A percentile compares a stretch with the other conserved stretches of the same genome.
phyloP scores from a whole-genome alignment of 2,329 filamentous ascomycete genomes.

The Hyphodiscus sp. region DNA sequence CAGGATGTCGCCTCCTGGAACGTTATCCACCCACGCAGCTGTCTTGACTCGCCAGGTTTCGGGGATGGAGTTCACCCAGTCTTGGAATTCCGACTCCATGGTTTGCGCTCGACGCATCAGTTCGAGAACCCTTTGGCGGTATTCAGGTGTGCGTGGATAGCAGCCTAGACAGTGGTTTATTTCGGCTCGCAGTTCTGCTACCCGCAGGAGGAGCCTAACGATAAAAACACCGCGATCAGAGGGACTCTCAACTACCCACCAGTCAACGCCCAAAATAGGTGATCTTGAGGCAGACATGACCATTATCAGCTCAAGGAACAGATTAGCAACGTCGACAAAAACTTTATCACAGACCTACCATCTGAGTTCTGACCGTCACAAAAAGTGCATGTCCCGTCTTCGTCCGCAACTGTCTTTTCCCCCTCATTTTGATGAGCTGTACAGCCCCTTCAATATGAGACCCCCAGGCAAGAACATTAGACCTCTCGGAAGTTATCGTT shows the following conservation, averaged over 20 bases:
- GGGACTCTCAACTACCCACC: slow-evolving; percentile 51
- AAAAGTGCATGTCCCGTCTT: slow-evolving; percentile 50
- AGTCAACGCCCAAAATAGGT: slow-evolving; percentile 48
- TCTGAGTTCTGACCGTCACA: slow-evolving; percentile 53
- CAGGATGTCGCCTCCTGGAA: slow-evolving; percentile 45
- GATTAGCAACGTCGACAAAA: slow-evolving; percentile 42
- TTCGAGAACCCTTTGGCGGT: slow-evolving; percentile 43
- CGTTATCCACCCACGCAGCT: slow-evolving; percentile 50
- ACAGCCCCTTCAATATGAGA: slow-evolving; percentile 60
- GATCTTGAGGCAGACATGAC: slow-evolving; percentile 46
- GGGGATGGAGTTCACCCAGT: slow-evolving; percentile 46
- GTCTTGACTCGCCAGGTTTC: slow-evolving; percentile 45
- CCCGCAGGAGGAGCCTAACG: slow-evolving; percentile 42
- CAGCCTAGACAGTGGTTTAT: slow-evolving; percentile 44
- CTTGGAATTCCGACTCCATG: slow-evolving; percentile 45
- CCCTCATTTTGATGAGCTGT: slow-evolving; percentile 51
- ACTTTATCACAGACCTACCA: slow-evolving; percentile 36
- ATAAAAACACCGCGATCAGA: slow-evolving; percentile 40
- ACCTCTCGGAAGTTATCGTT: slow-evolving; percentile 43
- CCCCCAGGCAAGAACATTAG: slow-evolving; percentile 53
- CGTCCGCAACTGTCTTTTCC: slow-evolving; percentile 47
- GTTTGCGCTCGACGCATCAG: slow-evolving; percentile 46
- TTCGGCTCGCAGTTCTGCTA: slow-evolving; percentile 49
- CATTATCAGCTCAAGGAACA: slow-evolving; percentile 49
- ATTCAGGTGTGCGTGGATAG: slow-evolving; percentile 41